phyloP scores from a whole-genome alignment of 163 green algal species.

The Scenedesmus sp. region DNA sequence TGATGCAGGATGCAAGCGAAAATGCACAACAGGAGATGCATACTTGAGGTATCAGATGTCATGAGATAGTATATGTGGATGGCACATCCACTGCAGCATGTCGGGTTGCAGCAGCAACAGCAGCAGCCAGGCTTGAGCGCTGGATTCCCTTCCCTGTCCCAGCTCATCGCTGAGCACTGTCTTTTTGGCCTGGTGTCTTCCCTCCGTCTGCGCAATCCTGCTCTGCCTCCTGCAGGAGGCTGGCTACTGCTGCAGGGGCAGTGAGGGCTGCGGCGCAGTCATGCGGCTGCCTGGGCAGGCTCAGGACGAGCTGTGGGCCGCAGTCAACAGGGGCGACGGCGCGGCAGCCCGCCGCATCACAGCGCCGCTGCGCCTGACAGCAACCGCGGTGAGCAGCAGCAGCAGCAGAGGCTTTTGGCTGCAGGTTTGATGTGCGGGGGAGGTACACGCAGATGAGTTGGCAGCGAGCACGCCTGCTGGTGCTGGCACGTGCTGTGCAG shows the following conservation, averaged over 20 bases:
- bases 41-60: too few relatives aligned
- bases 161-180: neutral
- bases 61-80: too few relatives aligned
- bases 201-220: neutral
- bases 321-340: slow-evolving; percentile 49
- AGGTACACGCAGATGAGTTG: neutral
- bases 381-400: slow-evolving; percentile 37
- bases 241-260: slow-evolving; percentile 59
- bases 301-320: slow-evolving; percentile 59
- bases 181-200: neutral
- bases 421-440: neutral
- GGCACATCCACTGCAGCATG: too few relatives aligned
- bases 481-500: too few relatives aligned
- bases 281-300: slow-evolving; percentile 60
- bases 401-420: neutral
- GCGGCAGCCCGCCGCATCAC: neutral
- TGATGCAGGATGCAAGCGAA: too few relatives aligned
- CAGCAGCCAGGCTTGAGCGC: too few relatives aligned
- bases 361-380: slow-evolving; percentile 25
- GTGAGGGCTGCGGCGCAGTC: slow-evolving; percentile 55
- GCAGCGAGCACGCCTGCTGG: too few relatives aligned
- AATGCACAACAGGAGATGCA: too few relatives aligned
- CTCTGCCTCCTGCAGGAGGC: slow-evolving; percentile 58
- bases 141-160: too few relatives aligned
- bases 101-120: too few relatives aligned